Base-by-base conservation (phyloP, 306 rosid species). In the Pueraria montana region DNA sequence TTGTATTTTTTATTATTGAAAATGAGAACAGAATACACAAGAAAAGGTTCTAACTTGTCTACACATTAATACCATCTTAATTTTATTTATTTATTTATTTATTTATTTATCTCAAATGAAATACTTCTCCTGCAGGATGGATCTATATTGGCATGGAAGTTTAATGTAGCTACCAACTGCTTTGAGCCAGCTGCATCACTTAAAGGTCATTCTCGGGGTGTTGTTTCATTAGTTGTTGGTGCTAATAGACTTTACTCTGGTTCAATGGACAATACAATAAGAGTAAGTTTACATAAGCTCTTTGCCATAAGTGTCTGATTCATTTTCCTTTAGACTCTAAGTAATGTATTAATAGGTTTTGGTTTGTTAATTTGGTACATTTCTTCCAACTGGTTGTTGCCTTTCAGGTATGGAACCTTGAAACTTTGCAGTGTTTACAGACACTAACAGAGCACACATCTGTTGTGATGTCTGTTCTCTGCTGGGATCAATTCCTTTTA, bases 381-480 rank as follows among this genome's bases (percentile, higher is more conserved):
- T 11, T 68, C 16, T 80, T 76, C 64, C 76, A 48, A 42, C 8
- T 68, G 82, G 32, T 79, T 83, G 72, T 76, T 50, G 74, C 79
- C 53, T 82, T 90, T 79, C 85, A 96, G 99, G 93, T 96, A 46
- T 96, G 99, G 99, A 92, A 86, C 87, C 92, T 96, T 61, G 98
- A 96, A 84, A 92, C 92, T 4, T 89, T 93, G 87, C 97, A 96
- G 81, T 96, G 99, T 85, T 21, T 96, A 78, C 99, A 96, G 87
- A 96, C 96, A 26, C 87, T 96, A 67, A 87, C 93, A 26, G 98
- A 88, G 80, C 99, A 96, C 80, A 92, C 90, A 17, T 82, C 96
- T 27, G 99, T 96, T 80, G 99, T 96, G 77, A 96, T 94, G 99
- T 96, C 99, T 81, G 87, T 96, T 85, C 98, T 96, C 82, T 93